Conservation (phyloP, 768 basidiomycete species). For the Leucosporidium yakuticum region DNA sequence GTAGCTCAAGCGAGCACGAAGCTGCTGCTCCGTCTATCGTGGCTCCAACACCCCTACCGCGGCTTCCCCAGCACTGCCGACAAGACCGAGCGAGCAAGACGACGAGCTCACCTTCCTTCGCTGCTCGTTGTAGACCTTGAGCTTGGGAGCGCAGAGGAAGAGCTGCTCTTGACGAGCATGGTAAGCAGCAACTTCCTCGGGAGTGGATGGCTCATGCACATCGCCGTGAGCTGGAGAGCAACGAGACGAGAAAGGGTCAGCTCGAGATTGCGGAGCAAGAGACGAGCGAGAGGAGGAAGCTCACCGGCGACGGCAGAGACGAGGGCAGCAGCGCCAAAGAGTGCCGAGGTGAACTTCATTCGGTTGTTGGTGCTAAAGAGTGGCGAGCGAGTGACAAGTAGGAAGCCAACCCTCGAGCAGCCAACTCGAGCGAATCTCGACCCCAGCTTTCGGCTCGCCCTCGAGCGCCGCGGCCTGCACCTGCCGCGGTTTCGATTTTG, state of each 20-base stretch:
- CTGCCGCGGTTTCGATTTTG: too few relatives aligned
- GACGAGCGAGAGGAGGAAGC: neutral
- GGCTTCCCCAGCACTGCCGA: too few relatives aligned
- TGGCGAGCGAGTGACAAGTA: neutral
- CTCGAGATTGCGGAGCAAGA: neutral
- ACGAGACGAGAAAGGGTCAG: neutral
- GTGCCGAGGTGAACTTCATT: conserved; percentile 4
- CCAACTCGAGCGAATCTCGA: too few relatives aligned
- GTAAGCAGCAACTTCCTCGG: conserved; percentile 35
- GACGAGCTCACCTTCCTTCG: conserved; percentile 27
- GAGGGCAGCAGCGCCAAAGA: neutral
- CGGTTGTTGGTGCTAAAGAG: neutral
- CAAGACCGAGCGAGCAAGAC: too few relatives aligned
- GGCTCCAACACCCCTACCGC: too few relatives aligned
- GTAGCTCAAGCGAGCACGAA: too few relatives aligned
- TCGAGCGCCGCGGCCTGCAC: too few relatives aligned
- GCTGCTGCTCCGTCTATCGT: too few relatives aligned
- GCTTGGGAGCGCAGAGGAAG: conserved; percentile 40
- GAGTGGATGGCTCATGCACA: conserved; percentile 15
- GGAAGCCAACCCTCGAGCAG: too few relatives aligned
- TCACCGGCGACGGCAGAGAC: neutral
- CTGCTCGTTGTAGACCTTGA: conserved; percentile 34
- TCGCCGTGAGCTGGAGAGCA: conserved; percentile 4
- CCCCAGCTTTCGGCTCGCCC: too few relatives aligned
- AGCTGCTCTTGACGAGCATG: conserved; percentile 34